Conservation (phyloP, 805 yeast genomes). For the Wickerhamomyces strasburgensis region DNA sequence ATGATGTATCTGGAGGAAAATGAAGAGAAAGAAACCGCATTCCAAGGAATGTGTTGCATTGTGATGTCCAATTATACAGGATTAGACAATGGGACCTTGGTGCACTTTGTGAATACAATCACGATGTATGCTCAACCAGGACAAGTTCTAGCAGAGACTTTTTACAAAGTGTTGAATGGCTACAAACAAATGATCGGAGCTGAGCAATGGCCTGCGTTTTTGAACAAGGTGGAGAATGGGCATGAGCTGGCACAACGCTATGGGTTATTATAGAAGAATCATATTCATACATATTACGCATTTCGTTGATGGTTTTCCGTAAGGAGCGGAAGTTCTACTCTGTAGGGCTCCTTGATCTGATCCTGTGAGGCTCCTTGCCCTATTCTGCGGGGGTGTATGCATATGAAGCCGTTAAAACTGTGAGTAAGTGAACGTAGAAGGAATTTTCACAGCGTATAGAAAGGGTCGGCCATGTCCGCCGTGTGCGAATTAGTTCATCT, state of each 20-base stretch:
- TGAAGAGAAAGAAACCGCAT: conserved; percentile 84
- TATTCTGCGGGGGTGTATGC: too few relatives aligned
- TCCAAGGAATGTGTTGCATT: conserved; percentile 74
- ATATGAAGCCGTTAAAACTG: too few relatives aligned
- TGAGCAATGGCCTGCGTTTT: conserved; percentile 27
- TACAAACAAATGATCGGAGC: conserved; percentile 46
- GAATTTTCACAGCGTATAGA: too few relatives aligned
- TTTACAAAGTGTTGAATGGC: conserved; percentile 39
- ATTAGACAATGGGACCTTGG: conserved; percentile 45
- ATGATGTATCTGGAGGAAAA: conserved; percentile 68
- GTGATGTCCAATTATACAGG: conserved; percentile 65
- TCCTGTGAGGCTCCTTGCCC: too few relatives aligned
- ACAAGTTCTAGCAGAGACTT: conserved; percentile 37
- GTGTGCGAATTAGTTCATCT: too few relatives aligned
- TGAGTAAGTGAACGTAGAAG: too few relatives aligned
- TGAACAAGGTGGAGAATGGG: conserved; percentile 19
- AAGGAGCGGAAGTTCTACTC: too few relatives aligned
- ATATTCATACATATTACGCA: too few relatives aligned
- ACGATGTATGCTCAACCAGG: conserved; percentile 51
- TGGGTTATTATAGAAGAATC: conserved; percentile 6
- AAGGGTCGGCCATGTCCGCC: too few relatives aligned
- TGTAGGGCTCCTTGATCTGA: too few relatives aligned
- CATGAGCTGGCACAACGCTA: conserved; percentile 16
- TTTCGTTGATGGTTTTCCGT: too few relatives aligned
- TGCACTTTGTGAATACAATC: conserved; percentile 53